Evolutionary conservation across 2,329 filamentous ascomycete species (phyloP), one percentile per base, ranked within the genome.

Genomic region (Zopfia rhizophila): DNA sequence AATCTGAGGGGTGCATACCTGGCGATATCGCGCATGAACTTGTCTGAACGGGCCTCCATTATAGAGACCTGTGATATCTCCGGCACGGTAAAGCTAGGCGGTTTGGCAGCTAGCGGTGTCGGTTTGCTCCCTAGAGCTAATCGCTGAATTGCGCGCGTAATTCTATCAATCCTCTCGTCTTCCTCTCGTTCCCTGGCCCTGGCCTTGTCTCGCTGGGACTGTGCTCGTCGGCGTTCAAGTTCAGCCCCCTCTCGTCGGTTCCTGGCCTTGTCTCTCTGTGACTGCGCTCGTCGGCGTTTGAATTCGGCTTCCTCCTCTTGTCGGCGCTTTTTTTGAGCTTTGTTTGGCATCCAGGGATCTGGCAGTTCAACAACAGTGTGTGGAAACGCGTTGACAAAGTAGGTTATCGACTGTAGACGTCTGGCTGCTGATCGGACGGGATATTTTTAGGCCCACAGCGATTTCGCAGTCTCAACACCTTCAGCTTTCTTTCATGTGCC

Each of bases 171-270:
- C 25, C 30, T 7, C 35, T 33, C 19, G 14, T 24, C 39, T 23
- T 21, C 17, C 32, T 45, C 40, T 33, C 31, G 40, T n/a, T n/a
- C n/a, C 13, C 30, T 16, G 24, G 29, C 22, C 31, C 40, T 44
- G 36, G 22, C 36, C 23, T 14, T 38, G 17, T 37, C 23, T 38
- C 41, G 37, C 32, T 37, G 25, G 3, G 41, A 45, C 18, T 45
- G 41, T 29, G 41, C 41, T 37, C 32, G 33, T 45, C 41, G 41
- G 29, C 31, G 32, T 30, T 19, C 23, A 24, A 45, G 32, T 45
- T 45, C 32, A 18, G 41, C 31, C 25, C 31, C 22, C 3, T 37
- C 37, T 11, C 25, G 37, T 7, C 16, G 23, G 17, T 19, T 30
- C 10, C 27, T 28, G 32, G 17, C 32, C 7, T 36, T 36, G 32